A percentile compares a stretch with the other conserved stretches of the same genome.
phyloP scores from a whole-genome alignment of 202 grass and related monocot genomes.

The Schoenoplectus triqueter region DNA sequence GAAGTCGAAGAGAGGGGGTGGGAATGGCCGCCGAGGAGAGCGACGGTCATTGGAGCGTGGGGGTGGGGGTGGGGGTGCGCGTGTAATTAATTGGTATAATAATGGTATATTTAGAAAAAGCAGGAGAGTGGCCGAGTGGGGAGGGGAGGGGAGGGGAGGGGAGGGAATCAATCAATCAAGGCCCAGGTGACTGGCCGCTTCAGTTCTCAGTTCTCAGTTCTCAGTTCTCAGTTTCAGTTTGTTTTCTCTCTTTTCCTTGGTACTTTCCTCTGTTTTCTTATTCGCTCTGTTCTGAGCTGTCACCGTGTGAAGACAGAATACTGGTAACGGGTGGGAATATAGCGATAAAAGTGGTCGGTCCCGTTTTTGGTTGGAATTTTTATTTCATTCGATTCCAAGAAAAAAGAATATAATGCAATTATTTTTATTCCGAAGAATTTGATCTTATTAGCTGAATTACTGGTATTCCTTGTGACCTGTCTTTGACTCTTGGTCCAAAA shows the following conservation, averaged over 20 bases:
- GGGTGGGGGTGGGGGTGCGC: slow-evolving; percentile 41
- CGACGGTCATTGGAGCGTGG: slow-evolving; percentile 63
- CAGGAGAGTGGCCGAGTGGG: too few relatives aligned
- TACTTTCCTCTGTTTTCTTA: neutral
- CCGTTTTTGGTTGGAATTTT: slow-evolving; percentile 16
- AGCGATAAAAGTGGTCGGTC: neutral
- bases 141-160: neutral
- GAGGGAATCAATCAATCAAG: neutral
- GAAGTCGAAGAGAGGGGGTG: slow-evolving; percentile 39
- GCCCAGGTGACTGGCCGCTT: neutral
- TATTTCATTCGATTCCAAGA: slow-evolving; percentile 5
- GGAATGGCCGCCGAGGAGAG: slow-evolving; percentile 53
- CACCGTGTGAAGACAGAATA: neutral
- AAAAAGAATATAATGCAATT: neutral
- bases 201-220: neutral
- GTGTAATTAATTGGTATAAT: neutral
- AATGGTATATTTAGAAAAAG: slow-evolving; percentile 5
- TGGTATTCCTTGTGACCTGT: neutral
- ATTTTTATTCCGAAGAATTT: neutral
- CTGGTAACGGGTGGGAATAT: neutral
- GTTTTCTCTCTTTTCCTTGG: neutral
- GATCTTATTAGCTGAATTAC: neutral
- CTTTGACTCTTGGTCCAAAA: neutral
- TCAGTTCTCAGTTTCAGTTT: neutral
- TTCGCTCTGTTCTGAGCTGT: neutral